phyloP scores from a whole-genome alignment of 345 rosid genomes.

The Citrus glauca region DNA sequence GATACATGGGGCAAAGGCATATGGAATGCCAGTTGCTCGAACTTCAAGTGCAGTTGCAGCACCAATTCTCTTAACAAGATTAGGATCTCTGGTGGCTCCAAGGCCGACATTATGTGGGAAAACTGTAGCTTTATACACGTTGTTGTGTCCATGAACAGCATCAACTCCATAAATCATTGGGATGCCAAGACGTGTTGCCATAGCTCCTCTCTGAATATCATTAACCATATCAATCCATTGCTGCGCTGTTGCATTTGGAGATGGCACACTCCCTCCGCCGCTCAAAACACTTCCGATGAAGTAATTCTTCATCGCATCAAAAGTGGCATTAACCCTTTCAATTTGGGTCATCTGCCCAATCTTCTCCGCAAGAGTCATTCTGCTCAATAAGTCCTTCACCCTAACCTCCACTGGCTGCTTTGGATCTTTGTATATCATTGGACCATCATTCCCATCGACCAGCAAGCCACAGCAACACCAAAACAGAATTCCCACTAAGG shows the following conservation, averaged over 20 bases:
- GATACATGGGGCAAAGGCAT: slow-evolving; percentile 43
- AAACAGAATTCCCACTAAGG: not conserved
- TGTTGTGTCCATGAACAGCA: slow-evolving; percentile 43
- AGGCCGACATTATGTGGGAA: slow-evolving; percentile 46
- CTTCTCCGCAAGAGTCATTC: slow-evolving; percentile 3
- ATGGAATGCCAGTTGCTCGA: slow-evolving; percentile 40
- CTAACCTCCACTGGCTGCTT: slow-evolving; percentile 25
- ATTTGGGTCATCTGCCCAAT: not conserved
- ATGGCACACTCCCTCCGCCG: slow-evolving; percentile 38
- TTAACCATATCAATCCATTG: slow-evolving; percentile 41
- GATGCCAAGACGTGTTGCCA: slow-evolving; percentile 35
- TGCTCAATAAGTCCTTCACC: slow-evolving; percentile 33
- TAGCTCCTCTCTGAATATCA: slow-evolving; percentile 24
- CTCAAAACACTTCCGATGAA: slow-evolving; percentile 42
- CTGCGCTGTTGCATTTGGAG: slow-evolving; percentile 19
- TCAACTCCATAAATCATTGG: slow-evolving; percentile 42
- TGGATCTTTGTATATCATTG: slow-evolving; percentile 33
- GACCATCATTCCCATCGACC: not conserved
- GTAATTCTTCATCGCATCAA: slow-evolving; percentile 28
- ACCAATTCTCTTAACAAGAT: slow-evolving; percentile 36
- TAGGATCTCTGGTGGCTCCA: slow-evolving; percentile 44
- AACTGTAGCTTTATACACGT: slow-evolving; percentile 42
- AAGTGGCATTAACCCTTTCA: slow-evolving; percentile 16
- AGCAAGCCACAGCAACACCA: not conserved
- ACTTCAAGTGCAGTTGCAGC: slow-evolving; percentile 49